These are phyloP conservation scores for Phlebiopsis gigantea DNA, from an alignment of 768 basidiomycete species.

Conservation along the genomic window DNA sequence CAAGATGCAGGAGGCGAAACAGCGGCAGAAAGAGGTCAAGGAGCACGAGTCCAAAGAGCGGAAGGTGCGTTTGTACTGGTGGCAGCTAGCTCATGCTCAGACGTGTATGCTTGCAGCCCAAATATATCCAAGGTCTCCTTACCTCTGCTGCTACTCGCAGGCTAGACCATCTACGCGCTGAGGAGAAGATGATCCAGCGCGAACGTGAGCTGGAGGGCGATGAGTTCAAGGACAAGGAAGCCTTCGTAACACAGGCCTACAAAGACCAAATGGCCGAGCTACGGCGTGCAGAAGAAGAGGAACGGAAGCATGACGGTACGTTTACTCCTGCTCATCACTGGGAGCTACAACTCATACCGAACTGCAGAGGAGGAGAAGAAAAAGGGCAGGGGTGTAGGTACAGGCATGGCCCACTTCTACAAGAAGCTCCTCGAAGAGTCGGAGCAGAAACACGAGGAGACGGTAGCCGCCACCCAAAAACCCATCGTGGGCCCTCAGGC, in stretches of 20 bases:
- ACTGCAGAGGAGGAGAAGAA: conserved; percentile 50
- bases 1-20: conserved; percentile 85
- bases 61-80: conserved; percentile 67
- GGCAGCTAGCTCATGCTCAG: neutral
- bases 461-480: conserved; percentile 71
- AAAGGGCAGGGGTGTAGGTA: conserved; percentile 47
- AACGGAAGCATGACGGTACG: conserved; percentile 81
- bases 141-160: conserved; percentile 80
- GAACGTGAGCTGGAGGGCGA: conserved; percentile 94
- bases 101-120: conserved; percentile 54
- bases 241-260: conserved; percentile 97
- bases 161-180: conserved; percentile 85
- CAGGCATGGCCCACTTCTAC: conserved; percentile 86
- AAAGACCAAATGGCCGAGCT: conserved; percentile 95
- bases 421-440: conserved; percentile 71
- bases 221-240: conserved; percentile 89
- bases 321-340: conserved; percentile 8
- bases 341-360: neutral
- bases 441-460: conserved; percentile 79
- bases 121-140: conserved; percentile 84
- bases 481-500: conserved; percentile 59
- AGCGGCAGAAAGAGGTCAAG: conserved; percentile 66
- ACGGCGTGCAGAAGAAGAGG: conserved; percentile 87
- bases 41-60: conserved; percentile 71
- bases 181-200: conserved; percentile 95